Conservation (phyloP, 257 asterid species). For the Nicotiana noctiflora region DNA sequence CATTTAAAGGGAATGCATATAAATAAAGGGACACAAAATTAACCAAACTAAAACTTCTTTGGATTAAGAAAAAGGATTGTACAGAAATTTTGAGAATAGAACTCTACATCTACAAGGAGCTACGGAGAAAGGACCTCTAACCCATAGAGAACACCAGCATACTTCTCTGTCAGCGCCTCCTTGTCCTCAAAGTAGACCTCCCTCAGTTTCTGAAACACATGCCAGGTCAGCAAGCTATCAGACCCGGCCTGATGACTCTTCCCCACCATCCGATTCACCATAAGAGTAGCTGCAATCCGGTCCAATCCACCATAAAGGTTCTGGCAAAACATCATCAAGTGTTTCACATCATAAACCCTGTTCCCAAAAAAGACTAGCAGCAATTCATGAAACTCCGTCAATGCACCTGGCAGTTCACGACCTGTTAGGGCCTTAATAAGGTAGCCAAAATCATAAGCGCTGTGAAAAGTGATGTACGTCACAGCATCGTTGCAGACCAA, state of each 20-base stretch:
- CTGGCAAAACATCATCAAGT: slow-evolving; percentile 53
- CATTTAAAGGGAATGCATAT: neutral
- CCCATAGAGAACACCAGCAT: slow-evolving; percentile 76
- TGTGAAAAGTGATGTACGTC: slow-evolving; percentile 56
- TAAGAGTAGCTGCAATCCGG: slow-evolving; percentile 50
- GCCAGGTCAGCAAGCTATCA: slow-evolving; percentile 79
- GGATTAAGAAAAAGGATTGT: slow-evolving; percentile 26
- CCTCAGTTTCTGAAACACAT: slow-evolving; percentile 49
- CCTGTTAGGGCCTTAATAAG: slow-evolving; percentile 62
- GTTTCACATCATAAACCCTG: slow-evolving; percentile 70
- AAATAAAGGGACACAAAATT: neutral
- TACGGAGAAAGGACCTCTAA: slow-evolving; percentile 47
- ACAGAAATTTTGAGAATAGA: slow-evolving; percentile 24
- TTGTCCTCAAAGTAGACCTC: slow-evolving; percentile 39
- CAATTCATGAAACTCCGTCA: slow-evolving; percentile 44
- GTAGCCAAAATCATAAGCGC: slow-evolving; percentile 75
- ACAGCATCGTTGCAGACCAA: slow-evolving; percentile 50
- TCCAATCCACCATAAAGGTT: slow-evolving; percentile 75
- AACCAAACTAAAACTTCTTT: slow-evolving; percentile 1
- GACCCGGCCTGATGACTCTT: slow-evolving; percentile 85
- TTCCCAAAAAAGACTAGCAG: slow-evolving; percentile 51
- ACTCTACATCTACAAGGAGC: slow-evolving; percentile 28
- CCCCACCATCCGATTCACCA: slow-evolving; percentile 51
- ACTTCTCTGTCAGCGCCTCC: slow-evolving; percentile 35
- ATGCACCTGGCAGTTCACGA: slow-evolving; percentile 35